These are phyloP conservation scores for Hawksworthiomyces lignivorus DNA, from an alignment of 2,329 filamentous ascomycete species.

Conservation along the genomic window DNA sequence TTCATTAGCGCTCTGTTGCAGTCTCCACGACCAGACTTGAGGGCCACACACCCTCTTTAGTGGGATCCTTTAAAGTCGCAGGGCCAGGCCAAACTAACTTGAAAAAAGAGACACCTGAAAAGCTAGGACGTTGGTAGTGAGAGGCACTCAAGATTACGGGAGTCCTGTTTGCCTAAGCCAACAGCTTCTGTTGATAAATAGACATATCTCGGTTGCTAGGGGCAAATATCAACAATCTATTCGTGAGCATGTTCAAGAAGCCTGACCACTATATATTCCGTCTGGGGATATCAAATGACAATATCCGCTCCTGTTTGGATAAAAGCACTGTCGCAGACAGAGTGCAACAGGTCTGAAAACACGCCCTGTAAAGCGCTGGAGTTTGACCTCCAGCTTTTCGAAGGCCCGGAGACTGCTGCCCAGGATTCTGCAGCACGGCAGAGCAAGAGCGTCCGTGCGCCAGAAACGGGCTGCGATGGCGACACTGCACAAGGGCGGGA, in stretches of 20 bases:
- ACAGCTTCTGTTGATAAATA: not conserved
- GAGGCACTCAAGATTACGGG: not conserved
- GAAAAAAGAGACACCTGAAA: no score
- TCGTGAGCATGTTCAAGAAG: not conserved
- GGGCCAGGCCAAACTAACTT: no score
- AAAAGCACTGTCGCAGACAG: constrained; percentile 2
- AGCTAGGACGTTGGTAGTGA: no score
- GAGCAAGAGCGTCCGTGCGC: constrained; percentile 5
- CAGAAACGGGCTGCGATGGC: constrained; percentile 1
- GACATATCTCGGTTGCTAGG: constrained; percentile 1
- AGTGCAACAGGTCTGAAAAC: not conserved
- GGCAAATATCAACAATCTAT: not conserved
- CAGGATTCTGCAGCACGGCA: constrained; percentile 7
- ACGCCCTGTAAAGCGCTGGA: no score
- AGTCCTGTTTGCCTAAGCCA: not conserved
- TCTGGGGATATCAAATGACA: not conserved
- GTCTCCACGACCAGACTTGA: not conserved
- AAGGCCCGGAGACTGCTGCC: no score
- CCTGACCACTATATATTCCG: not conserved
- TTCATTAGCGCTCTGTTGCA: not conserved
- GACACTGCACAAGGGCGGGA: not conserved
- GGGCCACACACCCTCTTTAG: not conserved
- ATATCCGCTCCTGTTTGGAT: not conserved
- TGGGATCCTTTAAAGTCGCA: no score
- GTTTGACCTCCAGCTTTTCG: no score